Evolutionary conservation across 306 rosid species (phyloP).

Genomic region (Rubus parviflorus): DNA sequence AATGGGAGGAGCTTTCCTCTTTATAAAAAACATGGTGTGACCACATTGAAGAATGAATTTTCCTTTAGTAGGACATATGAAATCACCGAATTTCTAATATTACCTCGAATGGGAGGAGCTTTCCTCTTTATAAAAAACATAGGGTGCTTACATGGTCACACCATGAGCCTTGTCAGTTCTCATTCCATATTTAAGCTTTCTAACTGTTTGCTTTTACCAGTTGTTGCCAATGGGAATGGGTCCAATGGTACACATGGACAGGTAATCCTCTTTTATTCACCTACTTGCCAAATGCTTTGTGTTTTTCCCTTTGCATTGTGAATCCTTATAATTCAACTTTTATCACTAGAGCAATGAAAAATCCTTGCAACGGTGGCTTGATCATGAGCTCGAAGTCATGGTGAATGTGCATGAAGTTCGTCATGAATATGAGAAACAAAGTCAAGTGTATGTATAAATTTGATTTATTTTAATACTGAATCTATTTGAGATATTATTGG

Average conservation of each 20-base stretch:
- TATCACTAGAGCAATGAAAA: conserved; percentile 79
- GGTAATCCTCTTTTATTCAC: conserved; percentile 52
- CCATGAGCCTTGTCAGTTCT: conserved; percentile 7
- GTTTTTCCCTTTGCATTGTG: conserved; percentile 19
- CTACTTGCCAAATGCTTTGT: conserved; percentile 22
- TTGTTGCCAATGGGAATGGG: conserved; percentile 66
- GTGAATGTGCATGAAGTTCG: conserved; percentile 99
- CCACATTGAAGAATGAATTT: neutral
- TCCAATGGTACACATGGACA: conserved; percentile 75
- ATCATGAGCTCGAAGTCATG: conserved; percentile 97
- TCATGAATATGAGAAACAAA: conserved; percentile 94
- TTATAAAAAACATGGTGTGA: conserved; percentile 22
- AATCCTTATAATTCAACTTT: conserved; percentile 34
- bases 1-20: neutral
- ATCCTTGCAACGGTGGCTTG: conserved; percentile 95
- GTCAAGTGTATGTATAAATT: conserved; percentile 80
- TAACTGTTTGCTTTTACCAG: conserved; percentile 55
- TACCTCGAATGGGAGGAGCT: conserved; percentile 16
- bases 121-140: conserved; percentile 17
- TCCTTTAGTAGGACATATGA: neutral
- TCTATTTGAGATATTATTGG: conserved; percentile 12
- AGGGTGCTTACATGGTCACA: conserved; percentile 18
- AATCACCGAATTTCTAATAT: conserved; percentile 21
- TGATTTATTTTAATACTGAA: conserved; percentile 22
- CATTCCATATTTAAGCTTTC: conserved; percentile 23